These are phyloP conservation scores for Domatiomyces catenatus DNA, from an alignment of 2,329 filamentous ascomycete genomes.

Conservation along the genomic window DNA sequence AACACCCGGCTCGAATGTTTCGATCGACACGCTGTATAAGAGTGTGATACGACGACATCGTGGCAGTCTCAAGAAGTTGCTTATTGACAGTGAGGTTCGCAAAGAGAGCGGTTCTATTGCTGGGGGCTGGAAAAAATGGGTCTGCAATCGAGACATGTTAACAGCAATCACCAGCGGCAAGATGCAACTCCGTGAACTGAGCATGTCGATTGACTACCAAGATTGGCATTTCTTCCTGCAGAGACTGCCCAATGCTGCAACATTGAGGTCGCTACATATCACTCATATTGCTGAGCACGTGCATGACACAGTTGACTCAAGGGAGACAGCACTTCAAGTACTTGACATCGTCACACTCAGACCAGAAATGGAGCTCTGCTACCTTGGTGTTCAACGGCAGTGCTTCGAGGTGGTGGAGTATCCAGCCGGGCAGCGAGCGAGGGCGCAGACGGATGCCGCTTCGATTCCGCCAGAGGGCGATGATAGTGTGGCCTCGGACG, in stretches of 20 bases:
- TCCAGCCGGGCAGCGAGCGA: slow-evolving; percentile 8
- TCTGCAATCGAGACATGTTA: slow-evolving; percentile 52
- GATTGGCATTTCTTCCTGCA: slow-evolving; percentile 76
- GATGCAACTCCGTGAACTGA: slow-evolving; percentile 59
- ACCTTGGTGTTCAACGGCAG: slow-evolving; percentile 59
- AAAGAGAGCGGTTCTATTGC: slow-evolving; percentile 15
- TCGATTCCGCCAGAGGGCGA: slow-evolving; percentile 22
- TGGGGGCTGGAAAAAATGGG: slow-evolving; percentile 52
- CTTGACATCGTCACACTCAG: slow-evolving; percentile 63
- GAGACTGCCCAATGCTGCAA: slow-evolving; percentile 52
- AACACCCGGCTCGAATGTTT: slow-evolving; percentile 41
- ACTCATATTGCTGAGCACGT: slow-evolving; percentile 51
- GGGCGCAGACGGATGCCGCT: slow-evolving; percentile 23
- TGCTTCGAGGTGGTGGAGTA: slow-evolving; percentile 68
- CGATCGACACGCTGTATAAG: slow-evolving; percentile 55
- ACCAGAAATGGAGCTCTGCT: slow-evolving; percentile 61
- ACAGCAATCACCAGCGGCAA: slow-evolving; percentile 61
- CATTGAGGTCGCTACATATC: slow-evolving; percentile 56
- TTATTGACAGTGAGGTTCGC: slow-evolving; percentile 54
- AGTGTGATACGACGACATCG: slow-evolving; percentile 56
- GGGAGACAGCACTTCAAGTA: slow-evolving; percentile 60
- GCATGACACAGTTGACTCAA: slow-evolving; percentile 42
- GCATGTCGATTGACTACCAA: slow-evolving; percentile 55
- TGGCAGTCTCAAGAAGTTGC: slow-evolving; percentile 53
- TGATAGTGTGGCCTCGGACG: slow-evolving; percentile 24